A percentile compares a stretch with the other conserved stretches of the same genome.
Evolutionary conservation across 768 basidiomycete species (phyloP).

Genomic region (Cubamyces lactineus): DNA sequence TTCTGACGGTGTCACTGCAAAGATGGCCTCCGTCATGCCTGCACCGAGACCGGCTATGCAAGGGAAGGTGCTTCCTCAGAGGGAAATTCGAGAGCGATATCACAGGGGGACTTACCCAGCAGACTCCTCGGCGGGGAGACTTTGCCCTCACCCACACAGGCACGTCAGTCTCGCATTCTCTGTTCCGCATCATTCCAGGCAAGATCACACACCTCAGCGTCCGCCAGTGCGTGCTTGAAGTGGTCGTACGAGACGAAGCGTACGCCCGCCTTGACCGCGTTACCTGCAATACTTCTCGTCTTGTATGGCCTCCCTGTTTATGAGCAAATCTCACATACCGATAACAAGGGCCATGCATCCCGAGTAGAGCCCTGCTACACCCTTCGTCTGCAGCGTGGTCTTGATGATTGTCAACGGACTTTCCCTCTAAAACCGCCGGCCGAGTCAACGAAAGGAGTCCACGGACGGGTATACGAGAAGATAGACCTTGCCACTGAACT

Average conservation of each 20-base stretch:
- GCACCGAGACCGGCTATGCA: slow-evolving; percentile 75
- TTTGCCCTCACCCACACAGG: slow-evolving; percentile 67
- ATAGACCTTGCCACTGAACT: slow-evolving; percentile 80
- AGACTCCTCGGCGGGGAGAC: slow-evolving; percentile 85
- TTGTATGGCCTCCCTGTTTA: too few species aligned
- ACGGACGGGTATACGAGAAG: background rate
- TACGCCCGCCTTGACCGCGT: slow-evolving; percentile 93
- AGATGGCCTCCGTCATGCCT: slow-evolving; percentile 88
- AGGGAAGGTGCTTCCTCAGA: background rate
- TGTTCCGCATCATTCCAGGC: too few species aligned
- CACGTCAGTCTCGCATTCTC: background rate
- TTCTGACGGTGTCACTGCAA: slow-evolving; percentile 97
- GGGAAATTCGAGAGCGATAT: background rate
- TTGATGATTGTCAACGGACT: slow-evolving; percentile 74
- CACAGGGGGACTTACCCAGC: slow-evolving; percentile 50
- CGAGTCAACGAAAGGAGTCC: background rate
- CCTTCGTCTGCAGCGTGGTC: slow-evolving; percentile 74
- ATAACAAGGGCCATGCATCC: slow-evolving; percentile 88
- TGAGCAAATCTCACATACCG: slow-evolving; percentile 38
- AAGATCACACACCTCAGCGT: slow-evolving; percentile 61
- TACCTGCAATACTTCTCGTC: slow-evolving; percentile 44
- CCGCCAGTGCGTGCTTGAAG: slow-evolving; percentile 83
- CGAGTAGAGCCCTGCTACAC: slow-evolving; percentile 87
- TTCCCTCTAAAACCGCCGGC: slow-evolving; percentile 49
- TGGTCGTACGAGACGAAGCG: slow-evolving; percentile 94